Percentiles rank a stretch among this genome's conserved stretches.
Evolutionary conservation across 495 filamentous ascomycete species (phyloP).

Genomic region (Cairneyella variabilis): DNA sequence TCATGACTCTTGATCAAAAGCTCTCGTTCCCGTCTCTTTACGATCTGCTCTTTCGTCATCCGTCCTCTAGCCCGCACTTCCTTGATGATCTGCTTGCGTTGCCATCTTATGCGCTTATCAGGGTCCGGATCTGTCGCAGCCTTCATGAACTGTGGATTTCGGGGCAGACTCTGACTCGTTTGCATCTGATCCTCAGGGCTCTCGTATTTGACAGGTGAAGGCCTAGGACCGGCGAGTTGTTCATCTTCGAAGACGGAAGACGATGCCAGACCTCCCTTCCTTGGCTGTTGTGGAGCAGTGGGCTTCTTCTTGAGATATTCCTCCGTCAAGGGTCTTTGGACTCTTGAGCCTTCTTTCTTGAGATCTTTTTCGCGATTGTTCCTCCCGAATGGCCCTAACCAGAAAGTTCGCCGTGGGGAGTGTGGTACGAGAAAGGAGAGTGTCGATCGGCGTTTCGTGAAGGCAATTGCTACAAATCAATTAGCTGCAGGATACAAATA

Average conservation of each 20-base stretch:
- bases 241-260: slow-evolving; percentile 62
- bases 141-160: slow-evolving; percentile 46
- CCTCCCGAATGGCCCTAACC: not conserved
- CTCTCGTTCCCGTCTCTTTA: slow-evolving; percentile 72
- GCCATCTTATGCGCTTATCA: slow-evolving; percentile 60
- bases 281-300: slow-evolving; percentile 13
- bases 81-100: slow-evolving; percentile 76
- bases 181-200: not conserved
- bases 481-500: slow-evolving; percentile 24
- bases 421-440: slow-evolving; percentile 19
- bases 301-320: slow-evolving; percentile 34
- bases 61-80: slow-evolving; percentile 64
- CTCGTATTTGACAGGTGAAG: slow-evolving; percentile 7
- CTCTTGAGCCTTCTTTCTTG: not conserved
- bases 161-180: not conserved
- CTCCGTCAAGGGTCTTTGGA: slow-evolving; percentile 24
- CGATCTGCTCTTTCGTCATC: slow-evolving; percentile 54
- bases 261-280: slow-evolving; percentile 35
- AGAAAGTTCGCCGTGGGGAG: slow-evolving; percentile 19
- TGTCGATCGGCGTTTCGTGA: slow-evolving; percentile 44
- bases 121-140: slow-evolving; percentile 68
- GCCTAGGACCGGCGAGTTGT: slow-evolving; percentile 23
- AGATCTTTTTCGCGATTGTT: no score
- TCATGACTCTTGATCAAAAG: slow-evolving; percentile 56
- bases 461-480: slow-evolving; percentile 43